Evolutionary conservation across 176 grass and related monocot genomes (phyloP), one percentile per base, ranked within the genome.

Genomic region (Rhynchospora pubera): DNA sequence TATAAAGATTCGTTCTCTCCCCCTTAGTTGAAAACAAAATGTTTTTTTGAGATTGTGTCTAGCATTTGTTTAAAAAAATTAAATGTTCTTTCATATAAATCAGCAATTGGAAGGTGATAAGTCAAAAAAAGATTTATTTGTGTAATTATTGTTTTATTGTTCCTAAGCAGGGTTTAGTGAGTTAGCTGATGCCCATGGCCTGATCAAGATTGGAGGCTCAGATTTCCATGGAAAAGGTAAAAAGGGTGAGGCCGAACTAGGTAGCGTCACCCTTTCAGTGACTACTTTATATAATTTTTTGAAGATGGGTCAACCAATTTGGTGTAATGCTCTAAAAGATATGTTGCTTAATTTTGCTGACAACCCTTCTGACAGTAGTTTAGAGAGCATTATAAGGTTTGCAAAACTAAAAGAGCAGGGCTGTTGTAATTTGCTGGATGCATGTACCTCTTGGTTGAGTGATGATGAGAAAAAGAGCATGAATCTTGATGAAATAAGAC

Each of bases 161-260:
- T 77, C 5, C 50, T 77, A 56, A 77, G 21, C 85, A 99, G 93
- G 85, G 34, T 99, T 95, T 91, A 32, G 50, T 18, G 72, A 77
- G 72, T 77, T 99, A 81, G 96, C 96, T 69, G 91, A 99, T 75
- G 88, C 84, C 65, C 83, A 91, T 58, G 89, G 81, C 82, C 89
- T 99, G 81, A 42, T 95, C 81, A 99, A 99, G 85, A 78, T 99
- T 30, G 91, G 96, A 78, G 93, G 93, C 88, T 99, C 96, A 66
- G 96, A 99, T 90, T 99, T 95, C 23, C 96, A 99, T 90, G 96
- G 89, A 81, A 93, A 84, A 90, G 89, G 89, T 6, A 80, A 88
- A 39, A 92, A 93, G 67, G 86, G 95, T 84, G 93, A 99, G 77
- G 87, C 89, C 69, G 96, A 93, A 13, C 75, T 95, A 84, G 96